These are phyloP conservation scores for Meyerozyma sp. DNA, from an alignment of 1,139 yeast species.

Conservation along the genomic window DNA sequence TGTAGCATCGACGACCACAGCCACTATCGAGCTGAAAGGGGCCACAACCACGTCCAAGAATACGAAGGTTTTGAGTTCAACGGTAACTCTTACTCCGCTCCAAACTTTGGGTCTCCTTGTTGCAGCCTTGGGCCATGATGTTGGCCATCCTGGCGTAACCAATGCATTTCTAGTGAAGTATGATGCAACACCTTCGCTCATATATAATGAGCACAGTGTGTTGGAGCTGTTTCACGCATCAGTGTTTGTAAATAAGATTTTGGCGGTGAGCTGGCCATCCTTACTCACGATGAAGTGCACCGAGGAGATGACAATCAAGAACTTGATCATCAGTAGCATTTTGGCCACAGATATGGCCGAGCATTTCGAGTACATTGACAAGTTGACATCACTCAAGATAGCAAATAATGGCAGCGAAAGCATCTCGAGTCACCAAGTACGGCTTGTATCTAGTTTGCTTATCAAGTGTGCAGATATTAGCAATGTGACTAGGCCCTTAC, in stretches of 20 bases:
- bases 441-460: slow-evolving; percentile 58
- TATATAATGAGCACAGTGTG: slow-evolving; percentile 63
- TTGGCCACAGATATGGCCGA: slow-evolving; percentile 94
- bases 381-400: slow-evolving; percentile 26
- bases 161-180: slow-evolving; percentile 63
- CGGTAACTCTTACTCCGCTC: slow-evolving; percentile 26
- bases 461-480: slow-evolving; percentile 94
- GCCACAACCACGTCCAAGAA: not conserved
- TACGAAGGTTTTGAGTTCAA: not conserved
- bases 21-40: not conserved
- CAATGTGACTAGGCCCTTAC: slow-evolving; percentile 77
- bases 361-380: slow-evolving; percentile 69
- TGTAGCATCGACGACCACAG: slow-evolving; percentile 1
- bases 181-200: slow-evolving; percentile 59
- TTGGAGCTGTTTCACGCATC: slow-evolving; percentile 84
- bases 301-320: slow-evolving; percentile 14
- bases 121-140: slow-evolving; percentile 92
- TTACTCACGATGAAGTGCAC: slow-evolving; percentile 17
- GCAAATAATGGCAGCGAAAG: slow-evolving; percentile 7
- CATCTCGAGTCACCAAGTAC: slow-evolving; percentile 21
- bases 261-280: slow-evolving; percentile 61
- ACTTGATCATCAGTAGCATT: slow-evolving; percentile 42
- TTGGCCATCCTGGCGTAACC: slow-evolving; percentile 94
- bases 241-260: slow-evolving; percentile 54
- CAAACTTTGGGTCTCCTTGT: slow-evolving; percentile 59